Evolutionary conservation across 2,329 filamentous ascomycete species (phyloP), one percentile per base, ranked within the genome.

Genomic region (Phialemonium atrogriseum): DNA sequence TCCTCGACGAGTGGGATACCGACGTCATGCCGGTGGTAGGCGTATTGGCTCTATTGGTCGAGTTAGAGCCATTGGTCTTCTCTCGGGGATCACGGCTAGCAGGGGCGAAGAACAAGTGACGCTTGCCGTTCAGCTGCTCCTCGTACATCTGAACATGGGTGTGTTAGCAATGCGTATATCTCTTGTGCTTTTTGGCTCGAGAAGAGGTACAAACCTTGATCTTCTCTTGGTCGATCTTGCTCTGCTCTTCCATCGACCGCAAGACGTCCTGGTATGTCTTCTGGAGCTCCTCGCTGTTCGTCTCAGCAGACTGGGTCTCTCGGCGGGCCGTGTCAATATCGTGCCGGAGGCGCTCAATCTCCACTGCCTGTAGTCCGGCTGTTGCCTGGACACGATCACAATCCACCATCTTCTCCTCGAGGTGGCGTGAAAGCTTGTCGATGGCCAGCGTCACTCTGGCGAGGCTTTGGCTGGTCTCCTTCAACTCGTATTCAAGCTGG

Each of bases 111-210:
- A 30, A 30, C 20, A 30, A 15, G 6, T 30, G 19, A 15, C 28
- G 28, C 24, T 30, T 30, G 11, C 28, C 28, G 19, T 30, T 21
- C 13, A 30, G 28, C 28, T 30, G 28, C 15, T 30, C 28, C 21
- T 24, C 13, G 20, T 10, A 24, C n/a, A 7, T 5, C 28, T 30
- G 20, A 9, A 16, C 11, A 11, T 11, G 18, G 20, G 19, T 23
- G 16, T 17, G n/a, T n/a, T n/a, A n/a, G n/a, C n/a, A n/a, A n/a
- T n/a, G n/a, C n/a, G n/a, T n/a, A n/a, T n/a, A 18, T 22, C 4
- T 30, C 10, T 29, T 15, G 4, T 17, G 15, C 11, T 17, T n/a
- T 7, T 5, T 30, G 6, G 16, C 4, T 27, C 5, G 10, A 27
- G 13, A 27, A 9, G 19, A 20, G 28, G 20, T 4, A 23, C 28